A percentile compares a stretch with the other conserved stretches of the same genome.
phyloP scores from a whole-genome alignment of 2,329 filamentous ascomycete genomes.

The Dothideomycetes sp. region DNA sequence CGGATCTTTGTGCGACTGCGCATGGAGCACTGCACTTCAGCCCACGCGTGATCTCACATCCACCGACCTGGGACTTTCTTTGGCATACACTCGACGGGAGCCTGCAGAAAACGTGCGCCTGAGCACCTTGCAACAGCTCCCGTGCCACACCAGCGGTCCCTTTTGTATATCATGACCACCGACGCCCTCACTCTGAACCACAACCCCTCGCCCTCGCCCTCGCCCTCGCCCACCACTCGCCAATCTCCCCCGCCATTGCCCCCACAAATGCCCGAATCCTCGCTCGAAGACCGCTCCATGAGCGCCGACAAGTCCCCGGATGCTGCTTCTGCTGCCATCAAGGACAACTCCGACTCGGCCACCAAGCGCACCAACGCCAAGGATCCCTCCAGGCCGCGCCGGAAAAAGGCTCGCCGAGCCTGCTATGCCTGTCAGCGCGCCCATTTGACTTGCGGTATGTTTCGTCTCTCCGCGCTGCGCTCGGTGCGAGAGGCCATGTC shows the following conservation, averaged over 20 bases:
- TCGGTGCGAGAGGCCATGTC: background rate
- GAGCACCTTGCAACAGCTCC: background rate
- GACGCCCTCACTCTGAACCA: slow-evolving; percentile 23
- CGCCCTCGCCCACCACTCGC: background rate
- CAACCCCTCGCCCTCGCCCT: background rate
- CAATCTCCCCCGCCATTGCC: background rate
- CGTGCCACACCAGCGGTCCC: slow-evolving; percentile 8
- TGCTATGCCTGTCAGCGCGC: slow-evolving; percentile 96
- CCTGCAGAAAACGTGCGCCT: slow-evolving; percentile 13
- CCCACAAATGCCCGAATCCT: slow-evolving; percentile 35
- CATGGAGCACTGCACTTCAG: slow-evolving; percentile 3
- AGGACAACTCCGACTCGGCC: slow-evolving; percentile 25
- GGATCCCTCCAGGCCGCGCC: slow-evolving; percentile 76
- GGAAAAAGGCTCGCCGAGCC: slow-evolving; percentile 92
- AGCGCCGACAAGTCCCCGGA: slow-evolving; percentile 30
- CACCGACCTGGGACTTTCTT: slow-evolving; percentile 8
- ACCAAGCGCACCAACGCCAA: slow-evolving; percentile 53
- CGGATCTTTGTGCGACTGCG: slow-evolving; percentile 8
- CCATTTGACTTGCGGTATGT: slow-evolving; percentile 96
- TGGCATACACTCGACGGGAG: slow-evolving; percentile 10
- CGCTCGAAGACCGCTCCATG: slow-evolving; percentile 30
- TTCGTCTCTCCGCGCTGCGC: background rate
- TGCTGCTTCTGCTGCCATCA: slow-evolving; percentile 19
- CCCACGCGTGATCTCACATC: slow-evolving; percentile 11
- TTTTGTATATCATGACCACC: slow-evolving; percentile 17